Conservation (phyloP, 768 basidiomycete genomes). For the Chalciporus piperatus region DNA sequence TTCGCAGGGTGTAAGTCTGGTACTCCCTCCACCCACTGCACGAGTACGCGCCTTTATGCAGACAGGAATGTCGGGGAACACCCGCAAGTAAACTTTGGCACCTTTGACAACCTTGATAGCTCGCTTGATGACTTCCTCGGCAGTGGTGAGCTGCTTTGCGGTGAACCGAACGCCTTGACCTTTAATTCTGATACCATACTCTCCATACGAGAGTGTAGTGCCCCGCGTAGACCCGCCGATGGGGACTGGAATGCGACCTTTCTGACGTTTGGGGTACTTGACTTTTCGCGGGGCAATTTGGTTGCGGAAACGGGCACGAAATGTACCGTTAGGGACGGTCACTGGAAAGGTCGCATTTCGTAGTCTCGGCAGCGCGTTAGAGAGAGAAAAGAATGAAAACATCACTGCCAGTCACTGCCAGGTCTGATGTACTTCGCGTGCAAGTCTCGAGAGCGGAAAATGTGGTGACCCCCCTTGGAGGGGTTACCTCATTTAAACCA, state of each 20-base stretch:
- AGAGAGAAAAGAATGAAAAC: conserved; percentile 21
- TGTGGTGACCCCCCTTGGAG: conserved; percentile 16
- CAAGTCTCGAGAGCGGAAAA: not conserved
- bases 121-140: conserved; percentile 83
- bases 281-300: conserved; percentile 82
- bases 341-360: conserved; percentile 10
- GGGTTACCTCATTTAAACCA: conserved; percentile 11
- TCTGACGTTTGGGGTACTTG: conserved; percentile 85
- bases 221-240: conserved; percentile 91
- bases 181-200: conserved; percentile 89
- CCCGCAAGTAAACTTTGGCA: conserved; percentile 77
- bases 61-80: conserved; percentile 96
- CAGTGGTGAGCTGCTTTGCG: conserved; percentile 86
- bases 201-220: conserved; percentile 87
- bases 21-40: not conserved
- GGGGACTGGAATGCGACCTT: conserved; percentile 83
- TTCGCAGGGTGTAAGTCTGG: conserved; percentile 1
- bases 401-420: not conserved
- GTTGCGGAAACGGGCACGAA: conserved; percentile 38
- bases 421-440: no score
- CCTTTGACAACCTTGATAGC: conserved; percentile 91
- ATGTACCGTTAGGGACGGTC: conserved; percentile 10
- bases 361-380: conserved; percentile 13
- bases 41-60: conserved; percentile 78
- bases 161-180: conserved; percentile 76